Base-by-base conservation (phyloP, 352 stramenopile species). In the Phytophthora europaea region DNA sequence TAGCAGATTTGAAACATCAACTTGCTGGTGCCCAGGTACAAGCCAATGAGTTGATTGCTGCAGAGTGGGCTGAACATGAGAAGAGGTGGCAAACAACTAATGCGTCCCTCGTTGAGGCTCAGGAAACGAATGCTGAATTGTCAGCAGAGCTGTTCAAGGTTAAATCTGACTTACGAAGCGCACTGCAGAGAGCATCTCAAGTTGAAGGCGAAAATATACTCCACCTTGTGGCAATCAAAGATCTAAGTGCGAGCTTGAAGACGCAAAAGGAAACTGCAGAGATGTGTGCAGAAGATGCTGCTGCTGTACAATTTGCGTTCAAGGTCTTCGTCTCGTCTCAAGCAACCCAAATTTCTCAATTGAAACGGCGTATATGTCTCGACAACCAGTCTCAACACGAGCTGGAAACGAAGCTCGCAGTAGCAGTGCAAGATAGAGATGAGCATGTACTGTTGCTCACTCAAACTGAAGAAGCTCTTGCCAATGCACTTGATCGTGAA, bases 381-480 rank as follows among this genome's bases (percentile, higher is more conserved):
- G 50, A 69, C 7, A 20, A 65, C 4, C 55, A 63, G 16, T 43
- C 13, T 16, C 31, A 68, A 4, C 15, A 54, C 38, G 61, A 75
- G 34, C 20, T 72, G 18, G 26, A 69, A 45, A 22, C 26, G n/a
- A 67, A 38, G 6, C 4, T 73, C 10, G n/a, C 26, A 36, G 23
- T 13, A 34, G 6, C 28, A 6, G 18, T 45, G 4, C n/a, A 70
- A 47, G 67, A 73, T 1, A 48, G 31, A 50, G 52, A 76, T 18
- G 54, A 63, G 22, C 26, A 57, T 8, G 28, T 47, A 7, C 12
- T 76, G 10, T 38, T 69, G 28, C 48, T 76, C 10, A 66, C 52
- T 43, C 61, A 67, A 40, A 73, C 72, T 2, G 67, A 79, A 69
- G 67, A 70, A 45, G 57, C 56, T 16, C 45, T 75, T 18, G 43